Percentiles rank a stretch among this genome's conserved stretches.
phyloP scores from a whole-genome alignment of 139 green algal genomes.

The Mesostigma viride region DNA sequence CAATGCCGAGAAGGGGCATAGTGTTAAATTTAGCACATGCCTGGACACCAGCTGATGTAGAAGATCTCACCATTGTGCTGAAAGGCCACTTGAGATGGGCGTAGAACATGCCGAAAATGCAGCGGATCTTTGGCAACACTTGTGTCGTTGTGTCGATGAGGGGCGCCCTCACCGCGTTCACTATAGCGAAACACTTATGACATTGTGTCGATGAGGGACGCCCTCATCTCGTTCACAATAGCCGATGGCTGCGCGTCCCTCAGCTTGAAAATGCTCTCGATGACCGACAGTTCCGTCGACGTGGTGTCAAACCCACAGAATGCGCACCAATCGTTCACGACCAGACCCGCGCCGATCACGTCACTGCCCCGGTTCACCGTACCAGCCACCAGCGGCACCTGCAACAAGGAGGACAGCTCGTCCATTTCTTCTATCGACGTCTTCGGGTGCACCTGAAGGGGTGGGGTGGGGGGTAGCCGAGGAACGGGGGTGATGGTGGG shows the following conservation, averaged over 20 bases:
- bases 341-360: constrained; percentile 77
- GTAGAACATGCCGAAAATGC: neutral
- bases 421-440: constrained; percentile 96
- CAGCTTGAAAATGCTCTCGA: constrained; percentile 91
- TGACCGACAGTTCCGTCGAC: constrained; percentile 85
- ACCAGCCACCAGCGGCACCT: constrained; percentile 91
- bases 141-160: constrained; percentile 83
- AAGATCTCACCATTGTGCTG: too few species aligned
- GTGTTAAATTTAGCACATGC: too few species aligned
- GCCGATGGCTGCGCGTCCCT: constrained; percentile 59
- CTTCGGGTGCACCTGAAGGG: constrained; percentile 65
- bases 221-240: constrained; percentile 83
- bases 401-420: constrained; percentile 82
- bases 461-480: too few species aligned
- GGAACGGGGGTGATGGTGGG: too few species aligned
- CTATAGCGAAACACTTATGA: constrained; percentile 48
- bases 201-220: constrained; percentile 79
- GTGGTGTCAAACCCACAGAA: constrained; percentile 96
- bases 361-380: constrained; percentile 93
- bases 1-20: too few species aligned
- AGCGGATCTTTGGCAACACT: too few species aligned
- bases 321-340: constrained; percentile 92
- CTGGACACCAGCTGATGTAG: too few species aligned
- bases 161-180: constrained; percentile 73
- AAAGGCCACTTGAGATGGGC: too few species aligned